Evolutionary conservation across 352 stramenopile genomes (phyloP), one percentile per base, ranked within the genome.

Genomic region (Pythium oligandrum): DNA sequence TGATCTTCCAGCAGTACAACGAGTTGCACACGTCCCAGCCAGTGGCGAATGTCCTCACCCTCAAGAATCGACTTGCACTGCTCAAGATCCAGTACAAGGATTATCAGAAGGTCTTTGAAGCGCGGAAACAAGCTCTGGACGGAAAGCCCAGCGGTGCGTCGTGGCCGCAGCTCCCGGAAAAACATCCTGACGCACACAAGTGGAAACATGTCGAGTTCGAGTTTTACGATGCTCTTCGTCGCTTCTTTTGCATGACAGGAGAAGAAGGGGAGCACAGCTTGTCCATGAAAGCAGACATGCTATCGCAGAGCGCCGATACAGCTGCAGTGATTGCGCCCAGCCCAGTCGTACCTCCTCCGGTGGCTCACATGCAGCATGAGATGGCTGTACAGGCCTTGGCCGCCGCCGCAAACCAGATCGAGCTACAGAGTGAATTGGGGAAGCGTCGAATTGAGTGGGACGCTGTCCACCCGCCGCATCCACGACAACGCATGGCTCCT

Each of bases 41-140:
- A 4, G 32, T 51, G 6, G 30, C 33, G n/a, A 51, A 51, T 31
- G 45, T 51, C 6, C 9, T 51, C 45, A 17, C 45, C n/a, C 45
- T 51, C 45, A 51, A 51, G 45, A 51, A 51, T 31, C 45, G 45
- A n/a, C 17, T 51, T 6, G 45, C 45, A 31, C n/a, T 35, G 26
- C 45, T 51, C 26, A 34, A 38, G 45, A 38, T 17, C 26, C 45
- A 51, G 45, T 39, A 51, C 45, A 35, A 39, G 45, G 45, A 51
- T 8, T 51, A 37, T 31, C 45, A 39, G 9, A 51, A 51, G 45
- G 30, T 51, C 26, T 7, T 39, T 9, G 45, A 51, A 9, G 45
- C 45, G 9, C 45, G 45, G 45, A n/a, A 31, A 7, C n/a, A n/a
- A 9, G 45, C 45, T 5, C 45, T 8, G 6, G 26, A 51, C 5